Base-by-base conservation (phyloP, 345 rosid species). In the Acer saccharum region DNA sequence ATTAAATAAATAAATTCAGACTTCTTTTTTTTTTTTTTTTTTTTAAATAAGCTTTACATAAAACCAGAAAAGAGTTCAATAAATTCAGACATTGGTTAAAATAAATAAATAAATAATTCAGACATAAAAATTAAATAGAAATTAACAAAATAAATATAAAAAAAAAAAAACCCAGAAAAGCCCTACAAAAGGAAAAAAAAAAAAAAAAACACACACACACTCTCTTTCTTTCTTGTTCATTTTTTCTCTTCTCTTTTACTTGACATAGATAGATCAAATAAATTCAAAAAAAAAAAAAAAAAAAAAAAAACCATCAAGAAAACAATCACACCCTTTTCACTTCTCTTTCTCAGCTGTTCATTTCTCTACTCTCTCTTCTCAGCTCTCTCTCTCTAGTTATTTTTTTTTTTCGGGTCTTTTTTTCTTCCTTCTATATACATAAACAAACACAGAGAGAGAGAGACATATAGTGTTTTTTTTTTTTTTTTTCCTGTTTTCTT, bases 131-230 rank as follows among this genome's bases (percentile, higher is more conserved):
- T 6, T 7, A 25, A 46, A 48, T 2, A 41, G 32, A 32, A 3
- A 32, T 32, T 29, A 29, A 29, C 32, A 29, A 29, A 2, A n/a
- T n/a, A n/a, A n/a, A n/a, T n/a, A n/a, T n/a, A n/a, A 29, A 29
- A 3, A 35, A 4, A 3, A 3, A 6, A 20, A 54, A 3, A 75
- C 63, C 11, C 18, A 23, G 62, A 60, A 76, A 72, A 80, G 79
- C 85, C 86, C 86, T 78, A 76, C 81, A 57, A 21, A 48, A 48
- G 25, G 0, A 25, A 46, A 11, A 20, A 18, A 41, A 27, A 64
- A 1, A 3, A n/a, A n/a, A n/a, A n/a, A n/a, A n/a, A n/a, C n/a
- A n/a, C n/a, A n/a, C n/a, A n/a, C n/a, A n/a, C n/a, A 1, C 0
- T 76, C 39, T 57, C 43, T 35, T 29, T 29, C 9, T 44, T 16